Conservation (phyloP, 106 monocot species). For the Cymbidium sinense region DNA sequence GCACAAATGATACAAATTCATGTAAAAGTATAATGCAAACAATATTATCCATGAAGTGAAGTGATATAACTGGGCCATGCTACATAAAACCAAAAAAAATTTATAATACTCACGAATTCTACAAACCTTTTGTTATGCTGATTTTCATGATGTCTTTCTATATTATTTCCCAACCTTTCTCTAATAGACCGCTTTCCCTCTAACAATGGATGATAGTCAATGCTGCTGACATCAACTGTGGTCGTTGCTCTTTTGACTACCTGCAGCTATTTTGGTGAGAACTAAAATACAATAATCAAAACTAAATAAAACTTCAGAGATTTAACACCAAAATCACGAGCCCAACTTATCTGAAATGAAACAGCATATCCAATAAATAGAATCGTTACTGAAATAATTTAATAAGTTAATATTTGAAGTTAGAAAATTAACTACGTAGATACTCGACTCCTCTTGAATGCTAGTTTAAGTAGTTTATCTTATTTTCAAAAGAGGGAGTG, state of each 20-base stretch:
- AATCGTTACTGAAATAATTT: background rate
- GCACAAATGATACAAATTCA: no score
- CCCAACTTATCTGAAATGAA: background rate
- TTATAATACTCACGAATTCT: no score
- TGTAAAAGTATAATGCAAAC: no score
- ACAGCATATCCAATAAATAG: background rate
- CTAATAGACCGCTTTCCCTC: constrained; percentile 40
- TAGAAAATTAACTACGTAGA: background rate
- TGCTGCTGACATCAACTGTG: constrained; percentile 17
- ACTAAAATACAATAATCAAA: background rate
- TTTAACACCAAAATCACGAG: no score
- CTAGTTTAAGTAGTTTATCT: background rate
- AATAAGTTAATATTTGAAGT: background rate
- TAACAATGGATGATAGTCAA: constrained; percentile 20
- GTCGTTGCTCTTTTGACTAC: constrained; percentile 53
- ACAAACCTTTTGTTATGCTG: constrained; percentile 44
- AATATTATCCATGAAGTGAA: no score
- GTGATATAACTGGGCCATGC: no score
- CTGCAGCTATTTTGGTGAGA: constrained; percentile 14
- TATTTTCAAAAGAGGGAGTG: background rate
- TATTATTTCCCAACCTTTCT: constrained; percentile 45
- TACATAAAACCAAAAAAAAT: no score
- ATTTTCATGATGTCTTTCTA: constrained; percentile 14
- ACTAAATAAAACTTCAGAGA: background rate
- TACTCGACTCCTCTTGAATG: background rate